phyloP scores from a whole-genome alignment of 164 flowering plant genomes.

The Brasenia schreberi region DNA sequence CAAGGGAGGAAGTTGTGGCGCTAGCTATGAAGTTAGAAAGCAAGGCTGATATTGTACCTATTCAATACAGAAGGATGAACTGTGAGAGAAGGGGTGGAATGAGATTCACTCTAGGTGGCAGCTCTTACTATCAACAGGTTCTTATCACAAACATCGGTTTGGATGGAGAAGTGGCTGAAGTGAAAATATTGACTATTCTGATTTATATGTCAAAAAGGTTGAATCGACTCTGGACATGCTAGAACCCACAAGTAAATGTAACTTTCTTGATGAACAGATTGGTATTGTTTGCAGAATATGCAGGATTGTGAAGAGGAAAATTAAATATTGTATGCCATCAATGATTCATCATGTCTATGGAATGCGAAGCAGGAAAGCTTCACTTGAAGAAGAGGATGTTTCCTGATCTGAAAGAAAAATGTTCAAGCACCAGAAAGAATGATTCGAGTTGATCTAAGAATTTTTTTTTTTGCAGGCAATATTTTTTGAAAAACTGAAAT shows the following conservation, averaged over 20 bases:
- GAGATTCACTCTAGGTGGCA: slow-evolving; percentile 53
- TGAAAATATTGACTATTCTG: no score
- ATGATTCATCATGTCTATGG: slow-evolving; percentile 1
- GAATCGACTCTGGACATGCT: no score
- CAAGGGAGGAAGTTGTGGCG: slow-evolving; percentile 64
- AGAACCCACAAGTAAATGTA: no score
- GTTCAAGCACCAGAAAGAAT: slow-evolving; percentile 62
- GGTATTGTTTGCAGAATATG: no score
- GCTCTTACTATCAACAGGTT: slow-evolving; percentile 41
- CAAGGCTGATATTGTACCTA: slow-evolving; percentile 56
- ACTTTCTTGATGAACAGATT: no score
- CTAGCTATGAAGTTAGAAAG: slow-evolving; percentile 44
- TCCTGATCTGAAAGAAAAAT: slow-evolving; percentile 23
- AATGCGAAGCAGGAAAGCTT: slow-evolving; percentile 6
- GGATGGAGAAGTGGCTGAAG: slow-evolving; percentile 62
- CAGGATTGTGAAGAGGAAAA: no score
- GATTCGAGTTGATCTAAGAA: slow-evolving; percentile 71
- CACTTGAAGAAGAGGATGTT: slow-evolving; percentile 5
- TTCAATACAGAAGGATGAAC: slow-evolving; percentile 61
- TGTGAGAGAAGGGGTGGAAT: slow-evolving; percentile 55
- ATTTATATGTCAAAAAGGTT: no score
- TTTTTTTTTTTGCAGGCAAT: slow-evolving; percentile 67
- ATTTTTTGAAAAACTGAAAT: slow-evolving; percentile 25
- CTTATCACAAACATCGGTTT: slow-evolving; percentile 56
- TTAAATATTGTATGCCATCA: no score